These are phyloP conservation scores for Cryptococcus sp. DNA, from an alignment of 1,284 basidiomycete genomes.

Conservation along the genomic window DNA sequence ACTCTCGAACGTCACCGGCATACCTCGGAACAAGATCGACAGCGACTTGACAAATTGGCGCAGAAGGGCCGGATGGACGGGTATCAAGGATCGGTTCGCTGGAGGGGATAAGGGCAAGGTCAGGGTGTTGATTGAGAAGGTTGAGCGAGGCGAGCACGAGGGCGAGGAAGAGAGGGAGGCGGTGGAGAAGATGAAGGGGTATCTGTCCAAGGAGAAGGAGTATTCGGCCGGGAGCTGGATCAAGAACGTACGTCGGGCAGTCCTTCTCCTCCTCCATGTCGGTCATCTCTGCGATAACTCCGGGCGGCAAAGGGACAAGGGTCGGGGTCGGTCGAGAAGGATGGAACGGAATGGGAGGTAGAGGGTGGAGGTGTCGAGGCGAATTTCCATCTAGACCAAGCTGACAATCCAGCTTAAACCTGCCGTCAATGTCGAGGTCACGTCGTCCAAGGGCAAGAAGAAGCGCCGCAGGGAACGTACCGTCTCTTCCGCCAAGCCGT, in stretches of 20 bases:
- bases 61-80: conserved; percentile 28
- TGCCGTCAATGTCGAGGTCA: background rate
- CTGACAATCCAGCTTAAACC: background rate
- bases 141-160: conserved; percentile 5
- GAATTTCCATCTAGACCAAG: background rate
- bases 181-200: conserved; percentile 17
- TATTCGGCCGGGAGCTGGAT: conserved; percentile 27
- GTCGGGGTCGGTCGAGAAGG: too few species aligned
- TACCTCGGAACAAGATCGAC: conserved; percentile 22
- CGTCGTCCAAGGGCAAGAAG: background rate
- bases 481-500: background rate
- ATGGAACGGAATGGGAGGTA: too few species aligned
- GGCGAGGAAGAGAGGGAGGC: conserved; percentile 15
- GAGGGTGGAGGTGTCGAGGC: too few species aligned
- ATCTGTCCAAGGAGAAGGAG: conserved; percentile 19
- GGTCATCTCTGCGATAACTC: too few species aligned
- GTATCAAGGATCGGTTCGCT: conserved; percentile 21
- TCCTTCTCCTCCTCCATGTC: background rate
- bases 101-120: conserved; percentile 15
- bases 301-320: too few species aligned
- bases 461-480: background rate
- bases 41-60: conserved; percentile 34
- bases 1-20: conserved; percentile 16
- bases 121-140: conserved; percentile 16
- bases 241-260: conserved; percentile 18